phyloP scores from a whole-genome alignment of 495 filamentous ascomycete genomes.

The Lentithecium fluviatile region DNA sequence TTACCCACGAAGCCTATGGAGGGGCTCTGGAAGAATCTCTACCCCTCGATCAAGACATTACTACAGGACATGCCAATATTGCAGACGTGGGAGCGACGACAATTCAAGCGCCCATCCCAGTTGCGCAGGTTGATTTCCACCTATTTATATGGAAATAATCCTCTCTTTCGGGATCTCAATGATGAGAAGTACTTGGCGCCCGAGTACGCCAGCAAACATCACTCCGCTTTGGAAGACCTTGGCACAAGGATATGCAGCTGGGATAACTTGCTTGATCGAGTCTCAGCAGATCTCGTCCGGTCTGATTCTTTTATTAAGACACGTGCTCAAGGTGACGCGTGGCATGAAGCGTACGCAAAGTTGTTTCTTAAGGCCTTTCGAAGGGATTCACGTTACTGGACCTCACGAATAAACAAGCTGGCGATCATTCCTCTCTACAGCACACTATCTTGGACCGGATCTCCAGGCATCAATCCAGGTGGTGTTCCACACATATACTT shows the following conservation, averaged over 20 bases:
- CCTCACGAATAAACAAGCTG: background rate
- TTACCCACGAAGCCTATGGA: constrained; percentile 4
- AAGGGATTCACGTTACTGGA: background rate
- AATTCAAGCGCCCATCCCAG: background rate
- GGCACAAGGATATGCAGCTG: background rate
- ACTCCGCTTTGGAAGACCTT: background rate
- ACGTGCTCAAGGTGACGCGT: background rate
- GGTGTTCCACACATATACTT: background rate
- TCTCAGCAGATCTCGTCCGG: constrained; percentile 1
- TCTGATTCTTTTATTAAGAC: background rate
- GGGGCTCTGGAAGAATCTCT: constrained; percentile 6
- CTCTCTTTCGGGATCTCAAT: constrained; percentile 4
- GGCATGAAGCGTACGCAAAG: constrained; percentile 4
- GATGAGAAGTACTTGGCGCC: constrained; percentile 16
- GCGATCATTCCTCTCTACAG: constrained; percentile 4
- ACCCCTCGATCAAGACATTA: background rate
- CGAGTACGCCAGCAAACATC: background rate
- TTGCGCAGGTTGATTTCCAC: background rate
- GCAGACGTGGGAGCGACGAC: constrained; percentile 3
- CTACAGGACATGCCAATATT: constrained; percentile 11
- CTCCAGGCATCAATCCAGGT: background rate
- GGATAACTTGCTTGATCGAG: background rate
- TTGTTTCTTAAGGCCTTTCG: background rate
- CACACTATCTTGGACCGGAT: background rate
- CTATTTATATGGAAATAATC: background rate